These are phyloP conservation scores for Tilletiaria anomala DNA, from an alignment of 1,284 basidiomycete species.

Conservation along the genomic window DNA sequence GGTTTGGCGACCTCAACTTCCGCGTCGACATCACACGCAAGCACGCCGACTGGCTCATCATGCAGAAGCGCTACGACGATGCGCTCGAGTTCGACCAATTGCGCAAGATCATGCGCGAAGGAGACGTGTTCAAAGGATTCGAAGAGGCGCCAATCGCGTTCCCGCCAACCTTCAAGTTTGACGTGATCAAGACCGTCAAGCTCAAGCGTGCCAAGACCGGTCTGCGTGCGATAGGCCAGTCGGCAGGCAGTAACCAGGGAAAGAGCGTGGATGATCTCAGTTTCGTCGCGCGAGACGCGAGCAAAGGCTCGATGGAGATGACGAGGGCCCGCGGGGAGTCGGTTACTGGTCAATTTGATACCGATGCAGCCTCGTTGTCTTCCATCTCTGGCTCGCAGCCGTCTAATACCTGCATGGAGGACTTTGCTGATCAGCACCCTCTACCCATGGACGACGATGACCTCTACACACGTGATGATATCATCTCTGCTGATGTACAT, in stretches of 20 bases:
- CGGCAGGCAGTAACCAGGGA: too few relatives aligned
- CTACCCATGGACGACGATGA: too few relatives aligned
- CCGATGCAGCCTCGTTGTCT: slow-evolving; percentile 17
- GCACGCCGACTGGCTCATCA: slow-evolving; percentile 48
- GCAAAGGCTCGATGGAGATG: too few relatives aligned
- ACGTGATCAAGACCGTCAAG: slow-evolving; percentile 45
- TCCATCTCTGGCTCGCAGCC: slow-evolving; percentile 16
- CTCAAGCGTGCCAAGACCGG: too few relatives aligned
- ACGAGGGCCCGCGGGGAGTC: too few relatives aligned
- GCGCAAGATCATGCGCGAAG: slow-evolving; percentile 51
- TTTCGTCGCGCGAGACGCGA: too few relatives aligned
- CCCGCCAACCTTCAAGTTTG: slow-evolving; percentile 60
- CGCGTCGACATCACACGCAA: slow-evolving; percentile 45
- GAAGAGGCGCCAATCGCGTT: slow-evolving; percentile 40
- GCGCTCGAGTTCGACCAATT: slow-evolving; percentile 60
- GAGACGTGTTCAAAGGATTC: slow-evolving; percentile 51
- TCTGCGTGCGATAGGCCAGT: too few relatives aligned
- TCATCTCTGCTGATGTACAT: background rate
- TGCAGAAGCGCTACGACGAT: slow-evolving; percentile 42
- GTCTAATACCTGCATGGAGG: too few relatives aligned
- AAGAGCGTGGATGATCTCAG: too few relatives aligned
- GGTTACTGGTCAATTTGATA: too few relatives aligned
- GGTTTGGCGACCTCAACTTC: slow-evolving; percentile 20
- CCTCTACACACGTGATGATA: too few relatives aligned
- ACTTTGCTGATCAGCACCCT: too few relatives aligned